These are phyloP conservation scores for Pseudonitzschia multiseries DNA, from an alignment of 108 stramenopile species.

Conservation along the genomic window DNA sequence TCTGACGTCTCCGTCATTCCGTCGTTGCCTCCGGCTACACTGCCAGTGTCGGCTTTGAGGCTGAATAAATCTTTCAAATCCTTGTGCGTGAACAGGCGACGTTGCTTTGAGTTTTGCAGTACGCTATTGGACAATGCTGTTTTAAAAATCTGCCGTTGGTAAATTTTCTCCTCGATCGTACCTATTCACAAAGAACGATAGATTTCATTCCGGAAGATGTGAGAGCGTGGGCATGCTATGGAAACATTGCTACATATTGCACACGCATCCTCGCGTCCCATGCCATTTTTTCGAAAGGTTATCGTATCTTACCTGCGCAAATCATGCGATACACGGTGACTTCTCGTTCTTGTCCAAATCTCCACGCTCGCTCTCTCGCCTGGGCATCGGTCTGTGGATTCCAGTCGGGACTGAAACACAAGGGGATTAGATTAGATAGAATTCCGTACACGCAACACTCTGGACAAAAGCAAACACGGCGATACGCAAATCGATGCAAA, in stretches of 20 bases:
- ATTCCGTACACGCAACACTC: no score
- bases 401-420: conserved; percentile 91
- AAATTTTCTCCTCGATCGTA: conserved; percentile 98
- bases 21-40: conserved; percentile 37
- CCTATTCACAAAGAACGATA: neutral
- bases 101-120: conserved; percentile 88
- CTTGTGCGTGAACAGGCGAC: conserved; percentile 84
- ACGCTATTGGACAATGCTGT: conserved; percentile 90
- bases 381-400: conserved; percentile 91
- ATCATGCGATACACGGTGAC: conserved; percentile 96
- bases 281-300: neutral
- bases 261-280: neutral
- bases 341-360: conserved; percentile 92
- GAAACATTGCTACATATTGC: neutral
- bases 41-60: conserved; percentile 70
- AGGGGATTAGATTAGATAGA: neutral
- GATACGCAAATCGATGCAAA: conserved; percentile 1
- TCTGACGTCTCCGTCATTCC: conserved; percentile 70
- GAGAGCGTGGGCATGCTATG: neutral
- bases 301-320: conserved; percentile 53
- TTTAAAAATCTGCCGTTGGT: conserved; percentile 99
- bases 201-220: neutral
- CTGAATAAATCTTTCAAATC: conserved; percentile 92
- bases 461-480: no score
- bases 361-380: conserved; percentile 92